These are phyloP conservation scores for Gastrodia elata DNA, from an alignment of 106 monocot genomes.

Conservation along the genomic window DNA sequence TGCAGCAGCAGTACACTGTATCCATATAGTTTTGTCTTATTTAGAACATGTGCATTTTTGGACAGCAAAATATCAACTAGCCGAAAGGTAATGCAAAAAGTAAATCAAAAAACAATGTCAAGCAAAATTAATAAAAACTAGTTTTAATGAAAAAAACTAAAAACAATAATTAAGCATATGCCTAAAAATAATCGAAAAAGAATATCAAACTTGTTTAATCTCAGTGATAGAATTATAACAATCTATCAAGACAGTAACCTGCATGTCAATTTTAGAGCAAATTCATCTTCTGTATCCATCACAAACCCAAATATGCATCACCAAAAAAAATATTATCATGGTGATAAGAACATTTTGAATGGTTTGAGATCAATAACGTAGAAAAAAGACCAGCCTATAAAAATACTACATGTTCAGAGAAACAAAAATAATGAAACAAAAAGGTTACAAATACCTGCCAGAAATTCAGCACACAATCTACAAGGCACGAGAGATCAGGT, in stretches of 20 bases:
- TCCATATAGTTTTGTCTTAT: too few relatives aligned
- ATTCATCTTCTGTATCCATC: background rate
- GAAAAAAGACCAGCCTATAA: background rate
- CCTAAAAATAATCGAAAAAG: background rate
- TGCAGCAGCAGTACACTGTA: too few relatives aligned
- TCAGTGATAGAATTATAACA: background rate
- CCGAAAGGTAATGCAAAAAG: too few relatives aligned
- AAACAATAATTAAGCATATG: too few relatives aligned
- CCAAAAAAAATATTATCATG: background rate
- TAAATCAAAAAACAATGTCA: too few relatives aligned
- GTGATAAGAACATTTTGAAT: background rate
- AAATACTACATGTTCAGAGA: background rate
- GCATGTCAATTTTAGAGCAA: background rate
- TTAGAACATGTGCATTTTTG: too few relatives aligned
- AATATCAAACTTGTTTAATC: background rate
- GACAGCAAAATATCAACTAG: too few relatives aligned
- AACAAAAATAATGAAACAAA: background rate
- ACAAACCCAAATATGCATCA: background rate
- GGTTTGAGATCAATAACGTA: background rate
- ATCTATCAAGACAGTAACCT: background rate
- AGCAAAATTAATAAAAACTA: too few relatives aligned
- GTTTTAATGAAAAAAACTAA: too few relatives aligned
- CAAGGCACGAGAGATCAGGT: constrained; percentile 28
- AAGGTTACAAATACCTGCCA: constrained; percentile 52
- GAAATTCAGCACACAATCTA: constrained; percentile 59